Evolutionary conservation across 2,329 filamentous ascomycete genomes (phyloP), one percentile per base, ranked within the genome.

Genomic region (Ciborinia camelliae): DNA sequence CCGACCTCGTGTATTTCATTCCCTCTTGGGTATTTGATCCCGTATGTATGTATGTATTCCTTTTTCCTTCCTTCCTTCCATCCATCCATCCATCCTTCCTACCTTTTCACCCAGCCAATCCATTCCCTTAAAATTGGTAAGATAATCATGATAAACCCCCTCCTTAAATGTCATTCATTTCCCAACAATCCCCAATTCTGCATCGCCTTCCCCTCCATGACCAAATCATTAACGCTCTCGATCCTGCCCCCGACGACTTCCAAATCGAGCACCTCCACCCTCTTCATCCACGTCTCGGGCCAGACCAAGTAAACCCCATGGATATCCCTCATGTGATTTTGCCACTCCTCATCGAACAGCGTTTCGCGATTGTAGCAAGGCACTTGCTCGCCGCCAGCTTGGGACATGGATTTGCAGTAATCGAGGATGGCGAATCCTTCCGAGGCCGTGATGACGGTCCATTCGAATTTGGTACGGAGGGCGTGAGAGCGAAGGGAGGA

Each of bases 341-440:
- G 71, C 72, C 72, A 73, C 63, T 73, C 71, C 63, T 73, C 72
- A 43, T 74, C 72, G 37, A 71, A 74, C 1, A 74, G 64, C 12
- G 70, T 74, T 47, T 73, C 70, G 20, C 72, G 71, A 32, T 74
- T 72, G 30, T 74, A 74, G 39, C 72, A 74, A 15, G 72, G 72
- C 0, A 66, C 61, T 35, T 64, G 41, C 26, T 47, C 65, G 15
- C 26, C 50, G 41, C n/a, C 51, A 1, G 68, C 62, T 1, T 65
- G 63, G 12, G 66, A 67, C 6, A 68, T 41, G 1, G 66, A 65
- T 62, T 72, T 73, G 58, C 72, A 74, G 5, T 68, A 54, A 35
- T 74, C 71, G 35, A 74, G 65, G 30, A 73, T 71, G 1, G 67
- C 66, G 58, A 71, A 70, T 18, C 71, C 72, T 67, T 74, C 71